These are phyloP conservation scores for Claviceps digitariae DNA, from an alignment of 2,329 filamentous ascomycete species.

Conservation along the genomic window DNA sequence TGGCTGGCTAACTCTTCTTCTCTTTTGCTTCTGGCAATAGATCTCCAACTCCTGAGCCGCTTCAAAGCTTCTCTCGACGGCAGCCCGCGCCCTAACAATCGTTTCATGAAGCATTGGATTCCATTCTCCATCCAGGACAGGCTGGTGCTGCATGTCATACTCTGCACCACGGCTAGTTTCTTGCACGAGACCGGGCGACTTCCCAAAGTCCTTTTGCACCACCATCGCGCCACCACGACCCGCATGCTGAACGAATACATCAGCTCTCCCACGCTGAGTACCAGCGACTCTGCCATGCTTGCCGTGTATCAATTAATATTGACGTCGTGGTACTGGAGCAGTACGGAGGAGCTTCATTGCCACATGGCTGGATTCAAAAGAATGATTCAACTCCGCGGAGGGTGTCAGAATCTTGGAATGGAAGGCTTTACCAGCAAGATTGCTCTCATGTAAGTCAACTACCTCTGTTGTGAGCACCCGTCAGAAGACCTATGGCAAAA, in stretches of 20 bases:
- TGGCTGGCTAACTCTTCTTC: neutral
- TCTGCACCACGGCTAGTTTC: constrained; percentile 38
- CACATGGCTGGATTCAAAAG: constrained; percentile 33
- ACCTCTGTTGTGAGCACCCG: no score
- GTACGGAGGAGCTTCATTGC: constrained; percentile 27
- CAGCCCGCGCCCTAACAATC: constrained; percentile 28
- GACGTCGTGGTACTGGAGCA: constrained; percentile 42
- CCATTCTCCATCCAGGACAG: constrained; percentile 36
- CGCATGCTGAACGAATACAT: constrained; percentile 34
- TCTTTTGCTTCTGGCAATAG: constrained; percentile 15
- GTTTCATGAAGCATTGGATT: constrained; percentile 33
- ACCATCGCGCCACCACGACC: constrained; percentile 29
- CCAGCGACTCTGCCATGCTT: constrained; percentile 32
- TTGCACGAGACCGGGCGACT: constrained; percentile 35
- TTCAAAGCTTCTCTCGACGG: constrained; percentile 39
- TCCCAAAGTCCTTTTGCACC: constrained; percentile 27
- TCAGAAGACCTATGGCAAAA: no score
- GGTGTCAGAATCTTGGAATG: constrained; percentile 30
- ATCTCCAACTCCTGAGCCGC: constrained; percentile 33
- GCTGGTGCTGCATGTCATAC: constrained; percentile 32
- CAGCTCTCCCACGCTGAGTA: constrained; percentile 19
- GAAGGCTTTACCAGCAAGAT: constrained; percentile 34
- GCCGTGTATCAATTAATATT: constrained; percentile 35
- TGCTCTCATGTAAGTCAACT: constrained; percentile 29
- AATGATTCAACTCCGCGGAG: constrained; percentile 34